Conservation (phyloP, 2,329 filamentous ascomycete species). For the Fusarium goolgardi region DNA sequence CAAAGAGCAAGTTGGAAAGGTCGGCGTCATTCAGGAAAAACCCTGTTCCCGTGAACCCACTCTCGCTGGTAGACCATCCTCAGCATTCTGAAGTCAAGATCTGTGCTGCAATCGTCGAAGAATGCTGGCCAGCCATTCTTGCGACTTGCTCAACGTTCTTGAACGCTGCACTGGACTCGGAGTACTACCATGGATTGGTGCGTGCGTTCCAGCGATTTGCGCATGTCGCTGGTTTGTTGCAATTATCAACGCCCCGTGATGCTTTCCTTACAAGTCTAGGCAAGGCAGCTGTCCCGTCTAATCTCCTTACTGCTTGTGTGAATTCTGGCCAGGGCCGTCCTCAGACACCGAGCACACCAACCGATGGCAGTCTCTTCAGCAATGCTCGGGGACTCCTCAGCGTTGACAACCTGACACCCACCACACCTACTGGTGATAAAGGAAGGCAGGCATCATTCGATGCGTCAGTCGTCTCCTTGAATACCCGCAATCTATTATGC, state of each 20-base stretch:
- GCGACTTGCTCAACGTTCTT: constrained; percentile 96
- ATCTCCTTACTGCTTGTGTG: constrained; percentile 72
- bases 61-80: constrained; percentile 78
- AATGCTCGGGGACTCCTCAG: constrained; percentile 79
- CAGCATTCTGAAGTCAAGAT: constrained; percentile 77
- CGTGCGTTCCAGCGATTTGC: constrained; percentile 95
- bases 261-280: constrained; percentile 94
- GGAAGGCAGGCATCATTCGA: constrained; percentile 71
- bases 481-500: constrained; percentile 90
- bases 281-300: constrained; percentile 91
- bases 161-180: constrained; percentile 89
- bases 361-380: constrained; percentile 71
- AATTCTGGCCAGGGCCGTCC: constrained; percentile 61
- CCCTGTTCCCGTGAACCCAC: constrained; percentile 84
- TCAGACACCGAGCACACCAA: constrained; percentile 57
- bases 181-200: constrained; percentile 93
- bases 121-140: constrained; percentile 95
- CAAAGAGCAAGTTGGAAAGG: constrained; percentile 62
- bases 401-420: constrained; percentile 75
- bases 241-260: constrained; percentile 87
- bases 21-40: constrained; percentile 78
- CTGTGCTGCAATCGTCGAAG: constrained; percentile 84
- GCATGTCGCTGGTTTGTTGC: constrained; percentile 90
- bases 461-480: constrained; percentile 68
- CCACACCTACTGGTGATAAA: constrained; percentile 67